Evolutionary conservation across 2,329 filamentous ascomycete species (phyloP), one percentile per base, ranked within the genome.

Genomic region (Hymenoscyphus repandus): DNA sequence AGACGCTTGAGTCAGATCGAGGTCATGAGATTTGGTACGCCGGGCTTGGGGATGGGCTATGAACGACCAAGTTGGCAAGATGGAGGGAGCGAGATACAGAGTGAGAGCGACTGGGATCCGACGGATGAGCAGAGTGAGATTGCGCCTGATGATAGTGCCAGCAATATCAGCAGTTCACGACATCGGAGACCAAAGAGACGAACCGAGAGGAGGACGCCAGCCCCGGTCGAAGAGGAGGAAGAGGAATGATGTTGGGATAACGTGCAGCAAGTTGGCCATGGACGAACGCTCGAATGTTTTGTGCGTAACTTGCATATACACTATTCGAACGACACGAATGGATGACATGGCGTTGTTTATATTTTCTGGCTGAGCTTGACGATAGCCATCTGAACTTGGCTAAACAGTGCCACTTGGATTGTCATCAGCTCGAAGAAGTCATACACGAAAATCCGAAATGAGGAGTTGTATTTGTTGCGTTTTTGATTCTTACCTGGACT

Each of bases 131-230:
- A 68, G 46, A 78, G 74, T 58, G 79, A 83, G 54, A 73, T 92
- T 44, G 83, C 83, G 58, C 88, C 88, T 0, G 88, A 92, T 62
- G 88, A 92, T 67, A 86, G 80, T 49, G 88, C 88, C 20, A 90
- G 86, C 68, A 90, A 91, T 64, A 88, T 92, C 53, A 85, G 81
- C 63, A 87, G 83, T 64, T 85, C 83, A 47, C 69, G 85, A 59
- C 76, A 85, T 62, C 75, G 83, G 59, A 74, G 82, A 63, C 84
- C 80, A 38, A 87, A 85, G 74, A 73, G 83, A 63, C 77, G 82
- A 60, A 80, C 78, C 56, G 83, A 88, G 69, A 74, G 86, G 57
- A 75, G 83, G 52, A 89, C 85, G 17, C 86, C 86, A 1, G 86
- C 85, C 12, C 79, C 82, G 5, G 86, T 90, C 49, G 82, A 86